These are phyloP conservation scores for Zygosaccharomyces siamensis DNA, from an alignment of 805 yeast species.

Conservation along the genomic window DNA sequence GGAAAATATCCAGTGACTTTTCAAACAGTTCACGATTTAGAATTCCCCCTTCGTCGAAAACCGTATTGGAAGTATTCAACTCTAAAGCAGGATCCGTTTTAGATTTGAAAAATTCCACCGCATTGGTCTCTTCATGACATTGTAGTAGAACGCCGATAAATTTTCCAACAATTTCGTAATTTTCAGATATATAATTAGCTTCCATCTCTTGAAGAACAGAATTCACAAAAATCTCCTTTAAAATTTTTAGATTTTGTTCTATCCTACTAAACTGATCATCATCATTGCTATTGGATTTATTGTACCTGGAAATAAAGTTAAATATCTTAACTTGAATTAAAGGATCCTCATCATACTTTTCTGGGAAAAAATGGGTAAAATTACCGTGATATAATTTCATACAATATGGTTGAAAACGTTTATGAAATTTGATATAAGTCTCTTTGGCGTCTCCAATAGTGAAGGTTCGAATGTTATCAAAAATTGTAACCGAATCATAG, in stretches of 20 bases:
- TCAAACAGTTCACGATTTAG: conserved; percentile 24
- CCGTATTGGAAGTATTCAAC: conserved; percentile 27
- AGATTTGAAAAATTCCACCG: conserved; percentile 40
- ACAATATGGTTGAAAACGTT: conserved; percentile 20
- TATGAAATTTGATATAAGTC: conserved; percentile 16
- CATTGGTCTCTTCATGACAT: conserved; percentile 37
- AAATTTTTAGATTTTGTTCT: conserved; percentile 20
- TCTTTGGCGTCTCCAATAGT: conserved; percentile 13
- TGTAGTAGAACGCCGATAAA: conserved; percentile 34
- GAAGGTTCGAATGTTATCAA: conserved; percentile 19
- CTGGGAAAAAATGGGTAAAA: conserved; percentile 25
- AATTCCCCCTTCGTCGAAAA: conserved; percentile 23
- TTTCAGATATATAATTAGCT: conserved; percentile 45
- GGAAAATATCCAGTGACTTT: conserved; percentile 26
- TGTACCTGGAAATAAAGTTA: conserved; percentile 19
- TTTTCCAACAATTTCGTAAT: conserved; percentile 37
- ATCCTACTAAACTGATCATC: conserved; percentile 16
- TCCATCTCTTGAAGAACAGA: conserved; percentile 69
- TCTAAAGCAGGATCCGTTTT: conserved; percentile 34
- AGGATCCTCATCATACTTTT: conserved; percentile 25
- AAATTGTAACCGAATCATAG: conserved; percentile 17
- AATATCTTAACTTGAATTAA: conserved; percentile 25
- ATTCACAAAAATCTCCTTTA: conserved; percentile 59
- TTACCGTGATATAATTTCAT: conserved; percentile 23
- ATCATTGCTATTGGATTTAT: conserved; percentile 22